These are phyloP conservation scores for Brasenia schreberi DNA, from an alignment of 164 flowering plant species.

Conservation along the genomic window DNA sequence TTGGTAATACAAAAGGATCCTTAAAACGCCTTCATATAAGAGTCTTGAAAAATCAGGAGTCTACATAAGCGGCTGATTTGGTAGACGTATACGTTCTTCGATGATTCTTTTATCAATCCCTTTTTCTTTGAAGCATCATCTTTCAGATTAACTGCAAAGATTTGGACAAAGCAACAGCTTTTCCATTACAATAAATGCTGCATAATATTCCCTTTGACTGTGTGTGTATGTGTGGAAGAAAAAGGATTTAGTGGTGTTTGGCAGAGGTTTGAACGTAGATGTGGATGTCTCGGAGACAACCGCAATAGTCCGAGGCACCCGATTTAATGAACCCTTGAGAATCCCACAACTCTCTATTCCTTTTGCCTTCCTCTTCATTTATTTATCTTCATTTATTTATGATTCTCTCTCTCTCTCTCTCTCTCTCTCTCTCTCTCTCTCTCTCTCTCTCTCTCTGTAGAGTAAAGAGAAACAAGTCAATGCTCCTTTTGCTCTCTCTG, in stretches of 20 bases:
- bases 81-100: too few relatives aligned
- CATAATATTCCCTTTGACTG: too few relatives aligned
- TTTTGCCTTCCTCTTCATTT: background rate
- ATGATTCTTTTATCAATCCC: too few relatives aligned
- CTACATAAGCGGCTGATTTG: too few relatives aligned
- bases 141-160: too few relatives aligned
- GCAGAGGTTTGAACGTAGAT: slow-evolving; percentile 9
- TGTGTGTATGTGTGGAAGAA: background rate
- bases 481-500: background rate
- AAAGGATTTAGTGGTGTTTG: slow-evolving; percentile 13
- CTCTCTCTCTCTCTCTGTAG: background rate
- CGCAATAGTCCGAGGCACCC: slow-evolving; percentile 13
- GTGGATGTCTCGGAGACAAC: slow-evolving; percentile 14
- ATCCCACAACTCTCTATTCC: background rate
- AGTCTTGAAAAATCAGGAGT: too few relatives aligned
- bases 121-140: too few relatives aligned
- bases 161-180: too few relatives aligned
- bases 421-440: background rate
- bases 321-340: slow-evolving; percentile 1
- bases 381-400: background rate
- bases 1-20: too few relatives aligned
- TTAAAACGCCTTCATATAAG: too few relatives aligned
- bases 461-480: background rate
- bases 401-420: background rate
- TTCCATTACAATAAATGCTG: too few relatives aligned